Base-by-base conservation (phyloP, 768 basidiomycete genomes). In the Asterophora parasitica region DNA sequence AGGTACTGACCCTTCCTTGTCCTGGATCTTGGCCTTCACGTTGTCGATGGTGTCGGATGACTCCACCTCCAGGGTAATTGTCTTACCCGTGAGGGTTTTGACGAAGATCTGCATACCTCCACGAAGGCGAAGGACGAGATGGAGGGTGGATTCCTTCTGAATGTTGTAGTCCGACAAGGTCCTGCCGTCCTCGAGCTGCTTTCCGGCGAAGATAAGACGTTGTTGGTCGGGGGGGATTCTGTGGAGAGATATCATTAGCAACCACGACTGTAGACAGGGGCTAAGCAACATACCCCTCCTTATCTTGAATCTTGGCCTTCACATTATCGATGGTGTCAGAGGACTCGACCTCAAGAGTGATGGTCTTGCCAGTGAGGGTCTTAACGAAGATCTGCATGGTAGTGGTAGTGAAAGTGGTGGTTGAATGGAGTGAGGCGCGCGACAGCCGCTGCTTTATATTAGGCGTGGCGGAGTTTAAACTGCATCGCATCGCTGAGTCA, bases 31-130 rank as follows among this genome's bases (percentile, higher is more conserved):
- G 49, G 85, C 81, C 69, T 85, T 86, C 16, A 85, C 84, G 48
- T 85, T 85, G 58, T 85, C 84, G 49, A 85, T 85, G 33, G 83
- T 84, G 62, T 84, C 83, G 0, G 83, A 84, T 0, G 82, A 83
- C 67, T 88, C 88, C 32, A 88, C 87, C 64, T 89, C 88, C 32
- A 89, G 75, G n/a, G 88, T 90, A 67, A 91, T 89, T 23, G 89
- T 92, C 83, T 92, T 91, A 51, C 89, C 88, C 6, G 88, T 91
- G 37, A 91, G 70, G 17, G 88, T 90, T 76, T 92, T 92, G 38
- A 92, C 85, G 52, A 89, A 90, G 60, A 91, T 88, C 68, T 92
- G 86, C 87, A 88, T 88, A 40, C 71, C 71, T 33, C 69, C 69
- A 58, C 70, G 70, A 7, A 72, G 68, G 44, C 73, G 69, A 27